Conservation (phyloP, 177 flowering plant species). For the Vitis hybrid region DNA sequence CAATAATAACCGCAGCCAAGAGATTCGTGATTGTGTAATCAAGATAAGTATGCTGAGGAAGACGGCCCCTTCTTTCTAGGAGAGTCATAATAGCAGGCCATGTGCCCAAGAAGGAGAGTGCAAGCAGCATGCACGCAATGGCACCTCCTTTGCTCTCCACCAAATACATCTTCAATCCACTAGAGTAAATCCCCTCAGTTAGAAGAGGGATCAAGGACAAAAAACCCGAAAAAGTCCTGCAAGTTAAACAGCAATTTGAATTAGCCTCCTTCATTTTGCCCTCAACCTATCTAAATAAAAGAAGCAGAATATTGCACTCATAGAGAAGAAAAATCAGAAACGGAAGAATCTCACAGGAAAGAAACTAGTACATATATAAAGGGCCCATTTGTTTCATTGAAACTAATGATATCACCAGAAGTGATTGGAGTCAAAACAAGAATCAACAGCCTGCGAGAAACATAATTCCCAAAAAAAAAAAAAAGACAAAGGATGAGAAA, state of each 20-base stretch:
- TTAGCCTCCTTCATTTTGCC: background rate
- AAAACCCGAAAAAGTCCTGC: constrained; percentile 23
- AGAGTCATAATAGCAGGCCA: constrained; percentile 91
- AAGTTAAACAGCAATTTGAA: constrained; percentile 1
- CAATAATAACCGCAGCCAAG: constrained; percentile 82
- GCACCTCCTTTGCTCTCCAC: constrained; percentile 93
- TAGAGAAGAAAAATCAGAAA: no score
- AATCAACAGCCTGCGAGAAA: no score
- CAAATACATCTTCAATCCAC: constrained; percentile 60
- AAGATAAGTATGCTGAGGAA: constrained; percentile 93
- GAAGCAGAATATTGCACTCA: no score
- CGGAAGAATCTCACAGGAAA: no score
- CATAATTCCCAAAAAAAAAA: no score
- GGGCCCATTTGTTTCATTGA: no score
- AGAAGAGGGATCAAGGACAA: constrained; percentile 13
- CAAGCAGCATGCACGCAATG: constrained; percentile 73
- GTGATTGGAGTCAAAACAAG: no score
- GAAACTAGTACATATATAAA: no score
- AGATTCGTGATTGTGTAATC: constrained; percentile 87
- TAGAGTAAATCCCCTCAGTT: constrained; percentile 13
- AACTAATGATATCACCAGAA: no score
- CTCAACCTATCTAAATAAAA: no score
- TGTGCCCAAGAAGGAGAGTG: constrained; percentile 78
- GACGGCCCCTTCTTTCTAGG: constrained; percentile 83
- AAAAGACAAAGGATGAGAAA: no score